Evolutionary conservation across 306 rosid species (phyloP), one percentile per base, ranked within the genome.

Genomic region (Quercus dentata): DNA sequence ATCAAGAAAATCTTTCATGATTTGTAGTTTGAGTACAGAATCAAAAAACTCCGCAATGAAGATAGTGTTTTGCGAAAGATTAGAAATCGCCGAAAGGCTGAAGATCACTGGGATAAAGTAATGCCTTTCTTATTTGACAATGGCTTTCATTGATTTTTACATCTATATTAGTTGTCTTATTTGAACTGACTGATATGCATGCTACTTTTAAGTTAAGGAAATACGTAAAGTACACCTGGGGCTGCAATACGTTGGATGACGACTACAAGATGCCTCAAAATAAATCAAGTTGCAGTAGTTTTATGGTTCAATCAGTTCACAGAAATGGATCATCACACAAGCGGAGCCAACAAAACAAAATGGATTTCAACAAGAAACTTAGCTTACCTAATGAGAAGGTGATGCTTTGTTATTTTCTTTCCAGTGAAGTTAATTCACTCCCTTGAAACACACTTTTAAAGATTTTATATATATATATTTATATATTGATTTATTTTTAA

Each of bases 51-150:
- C 76, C 89, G 99, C 75, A 87, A 87, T 71, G 99, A 96, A 84
- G 99, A 96, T 82, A 78, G 77, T 74, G 33, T 79, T 67, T 31
- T 96, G 88, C 94, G 89, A 71, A 83, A 79, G 62, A 83, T 96
- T 86, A 91, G 97, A 80, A 91, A 84, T 73, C 92, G 88, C 69
- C 86, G 84, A 71, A 96, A 93, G 85, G 97, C 99, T 73, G 90
- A 86, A 85, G 92, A 91, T 1, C 91, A 52, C 79, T 96, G 99
- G 99, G 88, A 85, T 79, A 96, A 93, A 89, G 99, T 93, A 88
- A 84, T 83, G 72, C 81, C 74, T 79, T 80, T 78, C 38, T 52
- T 83, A 30, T 28, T 38, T 71, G 58, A 58, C 49, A 30, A 62
- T 67, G 73, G 30, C 56, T 67, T 69, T n/a, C 73, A 28, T 33